Percentiles rank a stretch among this genome's conserved stretches.
Conservation (phyloP, 768 basidiomycete species). For the Clathrus columnatus region DNA sequence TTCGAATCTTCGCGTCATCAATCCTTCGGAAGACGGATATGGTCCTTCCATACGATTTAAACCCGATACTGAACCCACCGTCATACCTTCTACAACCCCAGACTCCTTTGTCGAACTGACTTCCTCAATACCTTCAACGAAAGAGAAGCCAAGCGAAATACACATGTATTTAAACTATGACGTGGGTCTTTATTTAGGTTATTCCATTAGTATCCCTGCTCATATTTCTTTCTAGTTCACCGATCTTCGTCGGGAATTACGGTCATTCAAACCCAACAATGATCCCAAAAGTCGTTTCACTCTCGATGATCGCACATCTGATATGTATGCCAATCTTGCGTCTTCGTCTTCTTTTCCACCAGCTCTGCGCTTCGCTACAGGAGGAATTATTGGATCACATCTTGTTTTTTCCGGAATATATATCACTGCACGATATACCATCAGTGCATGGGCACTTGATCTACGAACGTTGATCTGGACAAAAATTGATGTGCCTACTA, state of each 20-base stretch:
- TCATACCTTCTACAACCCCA: neutral
- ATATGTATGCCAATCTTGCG: conserved; percentile 26
- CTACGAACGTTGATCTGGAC: conserved; percentile 21
- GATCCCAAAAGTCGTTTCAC: conserved; percentile 27
- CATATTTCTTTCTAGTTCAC: conserved; percentile 14
- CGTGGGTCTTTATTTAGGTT: conserved; percentile 9
- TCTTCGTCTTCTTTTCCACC: conserved; percentile 28
- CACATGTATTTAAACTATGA: conserved; percentile 36
- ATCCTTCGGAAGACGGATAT: conserved; percentile 15
- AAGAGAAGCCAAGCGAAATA: conserved; percentile 23
- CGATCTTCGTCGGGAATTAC: conserved; percentile 33
- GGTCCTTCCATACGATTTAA: neutral
- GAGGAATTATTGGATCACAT: conserved; percentile 33
- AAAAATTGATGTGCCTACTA: conserved; percentile 22
- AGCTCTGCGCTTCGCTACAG: conserved; percentile 37
- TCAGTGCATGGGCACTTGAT: conserved; percentile 35
- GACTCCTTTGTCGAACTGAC: conserved; percentile 15
- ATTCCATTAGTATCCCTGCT: neutral
- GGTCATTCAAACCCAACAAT: conserved; percentile 11
- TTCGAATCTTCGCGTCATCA: conserved; percentile 18
- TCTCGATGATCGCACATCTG: conserved; percentile 17
- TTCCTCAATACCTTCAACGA: conserved; percentile 18
- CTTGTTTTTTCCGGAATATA: conserved; percentile 36
- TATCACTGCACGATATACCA: conserved; percentile 31
- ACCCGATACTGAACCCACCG: neutral